Evolutionary conservation across 768 basidiomycete genomes (phyloP).

Genomic region (Mycena olivaceomarginata): DNA sequence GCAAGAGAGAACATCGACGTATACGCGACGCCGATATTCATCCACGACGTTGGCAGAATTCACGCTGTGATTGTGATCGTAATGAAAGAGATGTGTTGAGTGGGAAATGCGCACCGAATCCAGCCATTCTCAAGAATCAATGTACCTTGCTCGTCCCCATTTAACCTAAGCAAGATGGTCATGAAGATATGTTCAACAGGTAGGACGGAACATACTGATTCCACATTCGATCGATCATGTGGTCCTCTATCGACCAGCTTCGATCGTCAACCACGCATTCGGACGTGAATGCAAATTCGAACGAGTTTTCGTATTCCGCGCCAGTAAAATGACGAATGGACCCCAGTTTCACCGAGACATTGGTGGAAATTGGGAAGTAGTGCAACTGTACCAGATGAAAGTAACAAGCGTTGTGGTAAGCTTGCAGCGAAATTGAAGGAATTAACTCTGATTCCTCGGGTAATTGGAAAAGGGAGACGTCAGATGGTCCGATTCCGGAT

Average conservation of each 20-base stretch:
- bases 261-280: not conserved
- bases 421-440: not conserved
- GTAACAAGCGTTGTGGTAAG: constrained; percentile 13
- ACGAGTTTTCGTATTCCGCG: not conserved
- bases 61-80: not conserved
- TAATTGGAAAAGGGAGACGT: not conserved
- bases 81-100: not conserved
- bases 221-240: not conserved
- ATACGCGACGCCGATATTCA: not conserved
- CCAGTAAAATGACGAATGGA: constrained; percentile 9
- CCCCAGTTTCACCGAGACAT: not conserved
- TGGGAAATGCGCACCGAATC: constrained; percentile 7
- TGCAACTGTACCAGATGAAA: not conserved
- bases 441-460: not conserved
- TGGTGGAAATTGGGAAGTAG: not conserved
- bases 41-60: constrained; percentile 1
- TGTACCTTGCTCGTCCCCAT: not conserved
- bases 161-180: not conserved
- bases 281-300: not conserved
- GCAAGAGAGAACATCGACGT: not conserved
- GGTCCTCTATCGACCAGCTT: not conserved
- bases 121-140: not conserved
- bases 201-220: not conserved
- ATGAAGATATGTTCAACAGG: not conserved
- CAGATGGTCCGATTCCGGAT: not conserved